Evolutionary conservation across 2,329 filamentous ascomycete species (phyloP).

Genomic region (Monilinia laxa): DNA sequence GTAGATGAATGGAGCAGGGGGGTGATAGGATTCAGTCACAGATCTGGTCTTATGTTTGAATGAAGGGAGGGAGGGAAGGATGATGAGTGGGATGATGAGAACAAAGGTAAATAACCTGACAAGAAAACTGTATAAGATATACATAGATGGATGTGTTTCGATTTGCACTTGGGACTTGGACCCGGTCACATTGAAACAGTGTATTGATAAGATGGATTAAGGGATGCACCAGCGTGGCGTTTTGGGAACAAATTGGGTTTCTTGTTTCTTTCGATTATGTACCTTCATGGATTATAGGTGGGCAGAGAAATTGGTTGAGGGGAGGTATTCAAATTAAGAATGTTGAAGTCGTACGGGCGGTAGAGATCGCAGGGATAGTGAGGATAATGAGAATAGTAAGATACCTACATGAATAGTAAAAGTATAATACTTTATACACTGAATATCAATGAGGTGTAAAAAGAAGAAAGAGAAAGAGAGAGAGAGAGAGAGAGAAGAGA

Average conservation of each 20-base stretch:
- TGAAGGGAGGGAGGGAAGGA: too few relatives aligned
- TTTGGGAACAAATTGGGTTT: neutral
- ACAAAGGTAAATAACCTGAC: neutral
- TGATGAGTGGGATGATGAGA: neutral
- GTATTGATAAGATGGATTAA: conserved; percentile 2
- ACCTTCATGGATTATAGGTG: neutral
- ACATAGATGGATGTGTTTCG: neutral
- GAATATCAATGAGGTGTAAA: too few relatives aligned
- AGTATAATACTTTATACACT: too few relatives aligned
- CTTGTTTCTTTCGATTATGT: neutral
- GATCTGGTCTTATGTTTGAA: neutral
- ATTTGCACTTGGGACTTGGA: neutral
- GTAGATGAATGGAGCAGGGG: neutral
- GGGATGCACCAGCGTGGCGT: conserved; percentile 13
- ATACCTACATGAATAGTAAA: too few relatives aligned
- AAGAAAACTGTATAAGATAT: conserved; percentile 3
- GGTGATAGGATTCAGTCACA: too few relatives aligned
- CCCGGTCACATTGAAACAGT: neutral
- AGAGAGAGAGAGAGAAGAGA: too few relatives aligned
- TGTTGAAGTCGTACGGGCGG: neutral
- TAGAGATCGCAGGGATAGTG: too few relatives aligned
- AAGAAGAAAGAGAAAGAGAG: too few relatives aligned
- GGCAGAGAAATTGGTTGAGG: neutral
- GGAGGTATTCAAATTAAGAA: too few relatives aligned
- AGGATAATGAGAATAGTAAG: too few relatives aligned